These are phyloP conservation scores for Fusarium floridanum DNA, from an alignment of 2,329 filamentous ascomycete genomes.

Conservation along the genomic window DNA sequence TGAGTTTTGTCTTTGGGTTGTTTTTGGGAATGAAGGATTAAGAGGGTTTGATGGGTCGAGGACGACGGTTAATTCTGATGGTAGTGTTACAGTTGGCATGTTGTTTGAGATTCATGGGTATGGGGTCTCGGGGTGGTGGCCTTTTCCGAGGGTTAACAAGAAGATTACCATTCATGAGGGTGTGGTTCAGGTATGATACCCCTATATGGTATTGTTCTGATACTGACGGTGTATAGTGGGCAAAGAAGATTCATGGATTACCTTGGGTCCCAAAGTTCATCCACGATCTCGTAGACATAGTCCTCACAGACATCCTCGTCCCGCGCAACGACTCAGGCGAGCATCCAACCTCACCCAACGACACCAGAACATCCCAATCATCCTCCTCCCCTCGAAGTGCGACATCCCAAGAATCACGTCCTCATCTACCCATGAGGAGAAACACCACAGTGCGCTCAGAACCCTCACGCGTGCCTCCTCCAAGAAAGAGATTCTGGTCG, in stretches of 20 bases:
- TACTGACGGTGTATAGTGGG: not conserved
- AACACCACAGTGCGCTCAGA: not conserved
- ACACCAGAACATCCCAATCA: not conserved
- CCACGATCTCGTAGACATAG: not conserved
- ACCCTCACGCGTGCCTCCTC: not conserved
- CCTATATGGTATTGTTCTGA: not conserved
- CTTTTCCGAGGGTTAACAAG: not conserved
- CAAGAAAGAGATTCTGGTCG: not conserved
- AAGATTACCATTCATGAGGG: not conserved
- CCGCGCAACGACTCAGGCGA: not conserved
- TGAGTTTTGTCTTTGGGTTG: conserved; percentile 14
- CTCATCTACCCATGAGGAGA: not conserved
- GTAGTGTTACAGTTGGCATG: not conserved
- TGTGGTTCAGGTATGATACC: not conserved
- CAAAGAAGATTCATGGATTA: not conserved
- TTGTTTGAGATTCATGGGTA: not conserved
- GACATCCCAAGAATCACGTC: not conserved
- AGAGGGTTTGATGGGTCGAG: not conserved
- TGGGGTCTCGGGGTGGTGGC: not conserved
- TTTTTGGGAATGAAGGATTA: conserved; percentile 5
- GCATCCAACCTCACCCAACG: too few species aligned
- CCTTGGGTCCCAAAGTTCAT: not conserved
- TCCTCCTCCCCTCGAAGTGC: not conserved
- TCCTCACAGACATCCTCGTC: not conserved
- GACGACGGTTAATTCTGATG: not conserved